Evolutionary conservation across 768 basidiomycete species (phyloP).

Genomic region (Amanita muscaria): DNA sequence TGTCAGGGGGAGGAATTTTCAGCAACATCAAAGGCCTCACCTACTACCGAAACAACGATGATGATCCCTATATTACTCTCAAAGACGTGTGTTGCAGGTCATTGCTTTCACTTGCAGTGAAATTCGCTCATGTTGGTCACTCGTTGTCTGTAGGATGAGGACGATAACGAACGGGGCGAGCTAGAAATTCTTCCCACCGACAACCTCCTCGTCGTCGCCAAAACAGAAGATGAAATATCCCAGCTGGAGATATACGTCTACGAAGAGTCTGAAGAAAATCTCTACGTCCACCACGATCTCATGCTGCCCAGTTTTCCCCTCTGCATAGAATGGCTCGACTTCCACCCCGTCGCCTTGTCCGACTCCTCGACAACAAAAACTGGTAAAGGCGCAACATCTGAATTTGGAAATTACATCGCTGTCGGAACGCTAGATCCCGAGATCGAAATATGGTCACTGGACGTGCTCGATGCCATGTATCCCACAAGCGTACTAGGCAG

Average conservation of each 20-base stretch:
- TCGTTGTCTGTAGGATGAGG: constrained; percentile 41
- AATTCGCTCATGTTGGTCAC: neutral
- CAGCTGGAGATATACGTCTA: constrained; percentile 95
- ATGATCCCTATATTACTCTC: constrained; percentile 94
- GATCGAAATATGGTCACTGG: constrained; percentile 98
- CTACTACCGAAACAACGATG: constrained; percentile 84
- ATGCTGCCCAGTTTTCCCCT: constrained; percentile 97
- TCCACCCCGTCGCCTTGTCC: constrained; percentile 56
- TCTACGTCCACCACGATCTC: constrained; percentile 95
- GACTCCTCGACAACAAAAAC: neutral
- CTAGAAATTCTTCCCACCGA: constrained; percentile 85
- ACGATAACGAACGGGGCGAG: constrained; percentile 81
- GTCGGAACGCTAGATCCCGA: constrained; percentile 96
- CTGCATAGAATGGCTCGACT: constrained; percentile 98
- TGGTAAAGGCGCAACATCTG: constrained; percentile 9
- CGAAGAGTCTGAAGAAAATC: constrained; percentile 83
- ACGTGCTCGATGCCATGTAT: constrained; percentile 89
- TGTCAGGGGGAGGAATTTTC: constrained; percentile 56
- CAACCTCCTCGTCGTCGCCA: constrained; percentile 86
- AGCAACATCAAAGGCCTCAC: constrained; percentile 93
- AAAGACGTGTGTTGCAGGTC: constrained; percentile 59
- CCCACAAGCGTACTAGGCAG: constrained; percentile 88
- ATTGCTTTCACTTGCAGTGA: constrained; percentile 6
- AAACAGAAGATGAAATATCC: constrained; percentile 95
- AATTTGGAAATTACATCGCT: constrained; percentile 84